Evolutionary conservation across 2,329 filamentous ascomycete species (phyloP), one percentile per base, ranked within the genome.

Genomic region (Aspergillus uvarum): DNA sequence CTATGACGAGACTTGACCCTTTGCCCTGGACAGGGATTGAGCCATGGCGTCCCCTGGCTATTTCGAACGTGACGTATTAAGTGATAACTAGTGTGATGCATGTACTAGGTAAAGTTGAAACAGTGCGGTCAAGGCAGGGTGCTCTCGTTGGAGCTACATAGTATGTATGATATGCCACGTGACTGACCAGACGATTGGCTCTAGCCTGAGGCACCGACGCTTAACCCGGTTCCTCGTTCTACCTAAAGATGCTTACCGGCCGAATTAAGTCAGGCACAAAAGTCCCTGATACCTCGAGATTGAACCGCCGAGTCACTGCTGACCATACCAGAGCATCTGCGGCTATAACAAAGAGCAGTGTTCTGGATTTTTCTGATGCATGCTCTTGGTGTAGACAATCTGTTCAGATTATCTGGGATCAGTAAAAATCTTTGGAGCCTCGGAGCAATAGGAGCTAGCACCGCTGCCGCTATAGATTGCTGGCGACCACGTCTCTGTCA

Each of bases 311-410:
- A 44, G 14, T 44, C 38, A n/a, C 38, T 44, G 16, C 38, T 44
- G 38, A 7, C 16, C 16, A 7, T 19, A 7, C 8, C 32, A 4
- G 21, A 26, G 19, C 32, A 0, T 44, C 35, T 54, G 51, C 47
- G 51, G 51, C 51, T 54, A 21, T 44, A n/a, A 44, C 19, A n/a
- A 10, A 21, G 24, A 21, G 12, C n/a, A 22, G 11, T 8, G 24
- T 31, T 16, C 10, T 38, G 42, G 5, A 51, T 24, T 59, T 21
- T 21, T 59, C 65, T 64, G 50, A 72, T 72, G 70, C 64, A 51
- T 38, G 59, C 54, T 6, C 24, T 54, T 44, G 42, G 54, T 49
- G 48, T 62, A 59, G 47, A 49, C 50, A 62, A 59, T 50, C 52
- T 50, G 22, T 56, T 59, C 50, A 70, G 56, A 44, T 22, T 49